Percentiles rank a stretch among this genome's conserved stretches.
These are phyloP conservation scores for Russula sp. DNA, from an alignment of 768 basidiomycete species.

Conservation along the genomic window DNA sequence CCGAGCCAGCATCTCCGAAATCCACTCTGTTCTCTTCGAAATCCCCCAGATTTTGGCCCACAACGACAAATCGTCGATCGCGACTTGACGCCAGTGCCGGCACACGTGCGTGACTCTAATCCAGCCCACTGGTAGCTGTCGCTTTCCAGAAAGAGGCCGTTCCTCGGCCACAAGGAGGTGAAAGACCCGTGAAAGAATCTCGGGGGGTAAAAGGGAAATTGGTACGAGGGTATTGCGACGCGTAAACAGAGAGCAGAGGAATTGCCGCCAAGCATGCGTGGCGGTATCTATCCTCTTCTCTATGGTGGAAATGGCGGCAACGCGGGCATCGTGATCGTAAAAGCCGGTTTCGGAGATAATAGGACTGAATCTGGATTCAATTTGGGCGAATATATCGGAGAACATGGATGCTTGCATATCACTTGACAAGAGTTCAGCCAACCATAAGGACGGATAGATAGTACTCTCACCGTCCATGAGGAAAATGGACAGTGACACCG, in stretches of 20 bases:
- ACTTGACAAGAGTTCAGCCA: not conserved
- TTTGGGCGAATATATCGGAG: not conserved
- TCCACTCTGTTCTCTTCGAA: not conserved
- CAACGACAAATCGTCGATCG: conserved; percentile 14
- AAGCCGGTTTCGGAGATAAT: not conserved
- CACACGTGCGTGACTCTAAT: conserved; percentile 22
- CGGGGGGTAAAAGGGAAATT: conserved; percentile 20
- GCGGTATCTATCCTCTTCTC: conserved; percentile 7
- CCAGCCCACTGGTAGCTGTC: too few species aligned
- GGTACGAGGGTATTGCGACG: conserved; percentile 11
- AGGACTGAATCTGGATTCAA: too few species aligned
- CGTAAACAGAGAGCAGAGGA: not conserved
- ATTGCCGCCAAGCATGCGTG: too few species aligned
- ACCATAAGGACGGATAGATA: not conserved
- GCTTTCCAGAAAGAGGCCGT: too few species aligned
- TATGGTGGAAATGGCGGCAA: not conserved
- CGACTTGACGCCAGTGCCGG: conserved; percentile 21
- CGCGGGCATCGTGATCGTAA: not conserved
- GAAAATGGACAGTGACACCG: too few species aligned
- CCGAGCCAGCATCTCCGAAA: conserved; percentile 8
- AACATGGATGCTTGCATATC: not conserved
- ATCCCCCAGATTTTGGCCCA: conserved; percentile 13
- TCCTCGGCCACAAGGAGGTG: not conserved
- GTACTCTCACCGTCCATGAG: not conserved
- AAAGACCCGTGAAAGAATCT: conserved; percentile 22